These are phyloP conservation scores for Picea abies DNA, from an alignment of 83 land plant species.

Conservation along the genomic window DNA sequence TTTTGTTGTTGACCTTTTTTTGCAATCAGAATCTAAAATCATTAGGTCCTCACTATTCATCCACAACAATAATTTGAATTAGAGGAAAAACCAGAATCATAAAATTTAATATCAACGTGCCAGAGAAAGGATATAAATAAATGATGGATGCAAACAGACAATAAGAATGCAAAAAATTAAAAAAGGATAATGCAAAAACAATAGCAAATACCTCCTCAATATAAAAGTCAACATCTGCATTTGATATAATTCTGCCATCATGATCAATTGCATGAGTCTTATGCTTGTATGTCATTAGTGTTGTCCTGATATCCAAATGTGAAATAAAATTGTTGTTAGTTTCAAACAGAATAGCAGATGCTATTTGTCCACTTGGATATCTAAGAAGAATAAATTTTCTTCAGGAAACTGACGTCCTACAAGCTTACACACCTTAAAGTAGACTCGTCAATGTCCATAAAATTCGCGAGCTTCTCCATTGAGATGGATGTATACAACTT, in stretches of 20 bases:
- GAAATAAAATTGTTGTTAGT: neutral
- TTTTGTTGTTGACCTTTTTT: too few relatives aligned
- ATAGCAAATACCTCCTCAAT: conserved; percentile 62
- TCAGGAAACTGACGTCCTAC: too few relatives aligned
- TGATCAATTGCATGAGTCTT: conserved; percentile 87
- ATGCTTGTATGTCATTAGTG: conserved; percentile 94
- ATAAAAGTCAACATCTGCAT: conserved; percentile 95
- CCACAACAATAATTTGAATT: too few relatives aligned
- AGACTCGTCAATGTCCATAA: conserved; percentile 94
- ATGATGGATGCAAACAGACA: neutral
- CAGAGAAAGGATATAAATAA: neutral
- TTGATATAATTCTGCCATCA: conserved; percentile 75
- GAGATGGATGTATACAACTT: conserved; percentile 90
- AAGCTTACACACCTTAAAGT: conserved; percentile 60
- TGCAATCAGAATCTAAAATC: neutral
- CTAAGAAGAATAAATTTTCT: neutral
- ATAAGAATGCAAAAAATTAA: neutral
- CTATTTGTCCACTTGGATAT: neutral
- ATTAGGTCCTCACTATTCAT: neutral
- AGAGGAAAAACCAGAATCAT: neutral
- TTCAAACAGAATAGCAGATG: neutral
- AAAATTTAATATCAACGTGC: neutral
- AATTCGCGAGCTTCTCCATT: conserved; percentile 79
- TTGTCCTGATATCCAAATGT: conserved; percentile 58
- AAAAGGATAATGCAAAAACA: neutral